A percentile compares a stretch with the other conserved stretches of the same genome.
Evolutionary conservation across 257 asterid genomes (phyloP).

Genomic region (Forsythia suspensa): DNA sequence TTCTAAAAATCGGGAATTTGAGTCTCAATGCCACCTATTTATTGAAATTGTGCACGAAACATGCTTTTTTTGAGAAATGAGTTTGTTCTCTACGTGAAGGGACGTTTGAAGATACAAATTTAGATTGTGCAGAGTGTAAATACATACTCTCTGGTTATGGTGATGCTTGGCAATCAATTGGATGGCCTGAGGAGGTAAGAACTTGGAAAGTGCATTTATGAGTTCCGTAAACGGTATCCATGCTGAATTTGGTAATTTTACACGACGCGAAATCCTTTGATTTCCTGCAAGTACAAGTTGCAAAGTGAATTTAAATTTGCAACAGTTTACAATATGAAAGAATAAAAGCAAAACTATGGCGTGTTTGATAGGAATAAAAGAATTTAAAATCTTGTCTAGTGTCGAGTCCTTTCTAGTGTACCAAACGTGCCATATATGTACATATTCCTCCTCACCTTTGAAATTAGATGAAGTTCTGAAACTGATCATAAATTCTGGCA

Average conservation of each 20-base stretch:
- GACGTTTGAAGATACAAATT: background rate
- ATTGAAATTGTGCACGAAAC: background rate
- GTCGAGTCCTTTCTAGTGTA: too few species aligned
- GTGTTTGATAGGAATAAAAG: too few species aligned
- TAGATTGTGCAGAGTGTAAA: background rate
- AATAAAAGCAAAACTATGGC: too few species aligned
- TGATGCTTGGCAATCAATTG: constrained; percentile 40
- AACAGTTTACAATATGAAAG: background rate
- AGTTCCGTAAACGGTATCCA: constrained; percentile 54
- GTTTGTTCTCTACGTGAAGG: background rate
- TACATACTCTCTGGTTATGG: constrained; percentile 40
- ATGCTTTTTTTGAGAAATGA: too few species aligned
- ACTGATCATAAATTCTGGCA: constrained; percentile 56
- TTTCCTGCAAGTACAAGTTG: constrained; percentile 18
- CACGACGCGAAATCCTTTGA: constrained; percentile 16
- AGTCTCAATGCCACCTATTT: background rate
- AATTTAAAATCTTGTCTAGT: too few species aligned
- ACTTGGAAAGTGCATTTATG: constrained; percentile 37
- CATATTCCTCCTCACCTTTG: constrained; percentile 30
- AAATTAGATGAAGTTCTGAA: constrained; percentile 33
- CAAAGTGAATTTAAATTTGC: background rate
- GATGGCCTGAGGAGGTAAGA: constrained; percentile 40
- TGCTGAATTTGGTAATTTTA: constrained; percentile 40
- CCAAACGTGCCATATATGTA: too few species aligned
- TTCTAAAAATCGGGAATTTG: background rate